Conservation (phyloP, 78 protist species). For the Thecamonas trahens region DNA sequence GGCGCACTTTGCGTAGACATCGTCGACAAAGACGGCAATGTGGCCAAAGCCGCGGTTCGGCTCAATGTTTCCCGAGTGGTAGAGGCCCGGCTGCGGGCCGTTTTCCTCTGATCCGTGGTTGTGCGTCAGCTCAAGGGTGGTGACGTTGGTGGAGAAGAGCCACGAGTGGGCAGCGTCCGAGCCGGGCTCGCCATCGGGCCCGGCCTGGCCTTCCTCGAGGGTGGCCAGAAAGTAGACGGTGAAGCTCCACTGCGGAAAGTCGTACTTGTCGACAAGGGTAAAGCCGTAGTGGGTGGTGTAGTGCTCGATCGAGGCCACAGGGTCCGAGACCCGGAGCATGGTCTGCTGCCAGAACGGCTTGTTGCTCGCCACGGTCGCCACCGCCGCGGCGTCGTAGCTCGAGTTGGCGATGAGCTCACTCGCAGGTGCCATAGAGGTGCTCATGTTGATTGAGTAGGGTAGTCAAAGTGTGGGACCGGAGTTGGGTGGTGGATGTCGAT, state of each 20-base stretch:
- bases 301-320: conserved; percentile 6
- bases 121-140: conserved; percentile 31
- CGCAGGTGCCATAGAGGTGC: too few relatives aligned
- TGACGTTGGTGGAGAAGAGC: not conserved
- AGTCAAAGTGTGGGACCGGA: too few relatives aligned
- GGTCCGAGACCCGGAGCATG: conserved; percentile 29
- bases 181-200: not conserved
- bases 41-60: conserved; percentile 51
- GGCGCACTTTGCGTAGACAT: conserved; percentile 35
- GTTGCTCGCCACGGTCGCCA: too few relatives aligned
- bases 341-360: conserved; percentile 52
- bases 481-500: too few relatives aligned
- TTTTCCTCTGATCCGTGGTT: conserved; percentile 37
- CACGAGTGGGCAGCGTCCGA: not conserved
- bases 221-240: conserved; percentile 14
- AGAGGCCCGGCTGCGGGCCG: not conserved
- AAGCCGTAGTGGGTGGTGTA: conserved; percentile 9
- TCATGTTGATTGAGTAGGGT: too few relatives aligned
- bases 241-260: conserved; percentile 14
- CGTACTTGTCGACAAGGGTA: conserved; percentile 7
- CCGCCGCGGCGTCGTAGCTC: too few relatives aligned
- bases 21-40: conserved; percentile 32
- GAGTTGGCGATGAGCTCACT: too few relatives aligned
- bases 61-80: conserved; percentile 29
- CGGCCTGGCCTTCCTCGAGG: not conserved